Evolutionary conservation across 305 asterid species (phyloP), one percentile per base, ranked within the genome.

Genomic region (Coffea humblotiana): DNA sequence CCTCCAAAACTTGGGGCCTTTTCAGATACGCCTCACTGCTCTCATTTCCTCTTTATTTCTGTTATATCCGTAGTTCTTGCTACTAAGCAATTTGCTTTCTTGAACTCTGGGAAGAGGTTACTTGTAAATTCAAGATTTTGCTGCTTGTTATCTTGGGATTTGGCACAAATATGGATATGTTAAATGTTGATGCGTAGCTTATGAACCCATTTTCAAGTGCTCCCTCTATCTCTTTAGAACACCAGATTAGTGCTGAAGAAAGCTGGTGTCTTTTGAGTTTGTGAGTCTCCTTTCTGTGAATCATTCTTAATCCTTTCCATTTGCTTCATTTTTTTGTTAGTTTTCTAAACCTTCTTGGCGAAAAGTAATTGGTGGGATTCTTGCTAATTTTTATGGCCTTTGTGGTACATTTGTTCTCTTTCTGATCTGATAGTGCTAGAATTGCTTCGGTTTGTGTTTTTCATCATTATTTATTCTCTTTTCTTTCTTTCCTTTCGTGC

Each of bases 241-340:
- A 49, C 75, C 82, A 75, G 72, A 72, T 72, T 75, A 75, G 79
- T 80, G 84, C 49, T 71, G 37, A 51, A 77, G 84, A 63, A 79
- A 79, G 83, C 66, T 61, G 69, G 70, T 37, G 71, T 37, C 80
- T 83, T 65, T 82, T 80, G 45, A 78, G 84, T 83, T 80, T 80
- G 95, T 89, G 87, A 87, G 90, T 86, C 49, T 64, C 54, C 54
- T 80, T 83, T 66, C 78, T 37, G 14, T 45, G 63, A 23, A 48
- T 23, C 79, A 37, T 65, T 64, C 16, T 48, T 47, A 75, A 56
- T 48, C 37, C 8, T 8, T 54, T 79, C 25, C 72, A 51, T 4
- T 64, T 69, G 52, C 49, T 61, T 11, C 47, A 18, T 79, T 56
- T 79, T 56, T 32, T 21, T 47, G 52, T 72, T 49, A 48, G 65